Conservation (phyloP, 768 basidiomycete species). For the Suillus subalutaceus region DNA sequence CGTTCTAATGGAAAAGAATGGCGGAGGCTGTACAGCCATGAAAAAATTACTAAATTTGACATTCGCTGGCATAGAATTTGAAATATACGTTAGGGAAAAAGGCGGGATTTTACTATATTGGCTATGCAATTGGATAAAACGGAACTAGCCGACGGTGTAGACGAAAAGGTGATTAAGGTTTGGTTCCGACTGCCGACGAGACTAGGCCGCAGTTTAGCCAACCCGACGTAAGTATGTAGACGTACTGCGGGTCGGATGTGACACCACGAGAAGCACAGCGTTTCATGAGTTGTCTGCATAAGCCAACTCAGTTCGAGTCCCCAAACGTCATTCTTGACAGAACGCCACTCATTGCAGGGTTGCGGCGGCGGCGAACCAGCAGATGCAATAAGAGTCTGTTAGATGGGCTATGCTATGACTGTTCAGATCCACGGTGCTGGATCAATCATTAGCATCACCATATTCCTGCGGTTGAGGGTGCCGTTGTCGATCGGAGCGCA, state of each 20-base stretch:
- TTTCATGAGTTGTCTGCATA: background rate
- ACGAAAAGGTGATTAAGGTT: background rate
- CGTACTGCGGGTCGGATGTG: too few species aligned
- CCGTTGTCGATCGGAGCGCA: background rate
- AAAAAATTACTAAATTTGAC: background rate
- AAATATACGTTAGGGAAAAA: background rate
- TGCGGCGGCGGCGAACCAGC: background rate
- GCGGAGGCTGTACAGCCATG: too few species aligned
- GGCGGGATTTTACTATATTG: background rate
- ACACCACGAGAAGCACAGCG: background rate
- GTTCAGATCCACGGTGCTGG: background rate
- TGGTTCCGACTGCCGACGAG: background rate
- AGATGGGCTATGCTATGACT: background rate
- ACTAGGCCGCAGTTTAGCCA: background rate
- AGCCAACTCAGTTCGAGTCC: background rate
- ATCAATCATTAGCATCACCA: slow-evolving; percentile 1
- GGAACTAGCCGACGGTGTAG: background rate
- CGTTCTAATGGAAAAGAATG: background rate
- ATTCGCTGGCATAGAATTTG: background rate
- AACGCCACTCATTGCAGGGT: background rate
- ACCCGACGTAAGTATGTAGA: background rate
- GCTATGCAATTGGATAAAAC: background rate
- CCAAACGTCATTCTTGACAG: background rate
- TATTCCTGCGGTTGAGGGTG: slow-evolving; percentile 7
- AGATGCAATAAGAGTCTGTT: background rate